Conservation (phyloP, 768 basidiomycete genomes). For the Lentinula edodes region DNA sequence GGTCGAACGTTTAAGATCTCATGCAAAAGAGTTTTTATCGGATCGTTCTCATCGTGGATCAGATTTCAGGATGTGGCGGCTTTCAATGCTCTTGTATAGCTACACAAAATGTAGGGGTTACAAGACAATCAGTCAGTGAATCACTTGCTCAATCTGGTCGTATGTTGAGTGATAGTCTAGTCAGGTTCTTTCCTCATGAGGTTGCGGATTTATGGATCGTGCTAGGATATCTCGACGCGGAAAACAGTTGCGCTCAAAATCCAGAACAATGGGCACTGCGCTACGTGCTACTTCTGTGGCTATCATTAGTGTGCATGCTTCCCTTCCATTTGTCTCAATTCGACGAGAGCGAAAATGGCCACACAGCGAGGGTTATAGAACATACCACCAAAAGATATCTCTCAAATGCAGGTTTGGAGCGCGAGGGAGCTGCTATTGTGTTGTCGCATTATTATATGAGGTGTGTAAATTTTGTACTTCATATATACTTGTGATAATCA, state of each 20-base stretch:
- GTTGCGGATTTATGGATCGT: constrained; percentile 76
- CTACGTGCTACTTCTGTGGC: constrained; percentile 84
- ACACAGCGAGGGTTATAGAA: constrained; percentile 57
- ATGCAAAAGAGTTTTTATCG: constrained; percentile 38
- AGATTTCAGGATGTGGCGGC: constrained; percentile 37
- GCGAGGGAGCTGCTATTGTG: constrained; percentile 77
- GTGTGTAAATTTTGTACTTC: constrained; percentile 29
- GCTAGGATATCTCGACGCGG: constrained; percentile 54
- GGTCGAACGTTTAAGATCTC: constrained; percentile 54
- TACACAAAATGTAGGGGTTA: constrained; percentile 86
- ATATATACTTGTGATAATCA: neutral
- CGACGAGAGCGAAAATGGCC: constrained; percentile 51
- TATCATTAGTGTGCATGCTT: constrained; percentile 90
- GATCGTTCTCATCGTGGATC: constrained; percentile 23
- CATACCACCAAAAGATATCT: constrained; percentile 52
- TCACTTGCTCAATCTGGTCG: constrained; percentile 2
- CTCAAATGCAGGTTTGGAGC: constrained; percentile 70
- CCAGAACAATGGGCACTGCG: constrained; percentile 70
- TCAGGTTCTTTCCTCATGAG: constrained; percentile 91
- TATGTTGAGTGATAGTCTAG: constrained; percentile 35
- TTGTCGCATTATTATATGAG: constrained; percentile 79
- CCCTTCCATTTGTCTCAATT: constrained; percentile 90
- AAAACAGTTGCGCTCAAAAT: constrained; percentile 35
- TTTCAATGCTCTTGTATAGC: constrained; percentile 65
- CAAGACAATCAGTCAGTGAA: constrained; percentile 80